Conservation (phyloP, 2,329 filamentous ascomycete genomes). For the Venturia aucupariae region DNA sequence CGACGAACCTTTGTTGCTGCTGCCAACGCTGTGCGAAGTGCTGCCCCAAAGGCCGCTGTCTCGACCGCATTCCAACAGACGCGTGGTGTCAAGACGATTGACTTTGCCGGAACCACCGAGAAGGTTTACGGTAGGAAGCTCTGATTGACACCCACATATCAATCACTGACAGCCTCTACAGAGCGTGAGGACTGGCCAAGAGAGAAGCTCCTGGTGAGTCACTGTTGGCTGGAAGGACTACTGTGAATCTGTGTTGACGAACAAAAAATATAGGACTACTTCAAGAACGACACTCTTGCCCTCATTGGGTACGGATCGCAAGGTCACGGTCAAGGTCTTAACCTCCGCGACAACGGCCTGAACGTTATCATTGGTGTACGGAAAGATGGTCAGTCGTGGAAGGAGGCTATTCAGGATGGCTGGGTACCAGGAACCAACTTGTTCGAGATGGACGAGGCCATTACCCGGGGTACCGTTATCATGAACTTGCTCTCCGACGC, state of each 20-base stretch:
- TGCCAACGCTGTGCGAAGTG: slow-evolving; percentile 41
- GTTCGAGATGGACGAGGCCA: slow-evolving; percentile 96
- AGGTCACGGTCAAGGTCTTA: slow-evolving; percentile 97
- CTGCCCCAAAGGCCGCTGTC: slow-evolving; percentile 37
- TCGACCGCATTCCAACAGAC: slow-evolving; percentile 52
- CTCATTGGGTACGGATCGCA: slow-evolving; percentile 98
- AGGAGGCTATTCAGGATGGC: slow-evolving; percentile 92
- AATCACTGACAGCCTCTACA: slow-evolving; percentile 28
- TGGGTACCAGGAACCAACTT: slow-evolving; percentile 98
- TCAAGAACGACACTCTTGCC: slow-evolving; percentile 99
- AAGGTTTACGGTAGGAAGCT: slow-evolving; percentile 67
- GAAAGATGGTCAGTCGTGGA: slow-evolving; percentile 97
- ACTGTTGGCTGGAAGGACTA: slow-evolving; percentile 17
- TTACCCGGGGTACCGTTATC: slow-evolving; percentile 84
- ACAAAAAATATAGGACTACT: slow-evolving; percentile 64
- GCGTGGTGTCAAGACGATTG: slow-evolving; percentile 94
- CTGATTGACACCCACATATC: not conserved
- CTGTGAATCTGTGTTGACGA: not conserved
- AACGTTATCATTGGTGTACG: slow-evolving; percentile 99
- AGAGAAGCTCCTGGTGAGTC: slow-evolving; percentile 89
- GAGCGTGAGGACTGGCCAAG: slow-evolving; percentile 98
- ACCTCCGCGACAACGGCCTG: slow-evolving; percentile 98
- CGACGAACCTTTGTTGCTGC: slow-evolving; percentile 52
- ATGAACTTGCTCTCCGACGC: slow-evolving; percentile 99
- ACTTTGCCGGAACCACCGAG: slow-evolving; percentile 95